Conservation (phyloP, 1,284 basidiomycete genomes). For the Trametes versicolor region DNA sequence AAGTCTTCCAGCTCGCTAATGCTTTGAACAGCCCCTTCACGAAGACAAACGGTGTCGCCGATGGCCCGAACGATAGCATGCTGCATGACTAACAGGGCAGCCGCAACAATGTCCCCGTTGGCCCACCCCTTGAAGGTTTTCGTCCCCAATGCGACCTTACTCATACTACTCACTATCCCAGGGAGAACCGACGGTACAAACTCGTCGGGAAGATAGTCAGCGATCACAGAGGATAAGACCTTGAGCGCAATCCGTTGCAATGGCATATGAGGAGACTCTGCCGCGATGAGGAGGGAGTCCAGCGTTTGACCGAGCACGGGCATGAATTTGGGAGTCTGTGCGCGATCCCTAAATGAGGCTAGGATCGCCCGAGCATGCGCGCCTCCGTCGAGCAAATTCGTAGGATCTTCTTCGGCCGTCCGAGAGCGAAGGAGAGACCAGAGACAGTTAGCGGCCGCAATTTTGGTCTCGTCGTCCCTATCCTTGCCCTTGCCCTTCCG, state of each 20-base stretch:
- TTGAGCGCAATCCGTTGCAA: slow-evolving; percentile 75
- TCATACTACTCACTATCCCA: slow-evolving; percentile 81
- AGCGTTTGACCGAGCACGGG: slow-evolving; percentile 88
- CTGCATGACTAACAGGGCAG: slow-evolving; percentile 66
- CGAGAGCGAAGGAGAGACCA: slow-evolving; percentile 64
- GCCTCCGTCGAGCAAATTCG: slow-evolving; percentile 33
- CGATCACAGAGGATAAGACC: slow-evolving; percentile 65
- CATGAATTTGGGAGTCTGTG: slow-evolving; percentile 62
- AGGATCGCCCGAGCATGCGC: slow-evolving; percentile 45
- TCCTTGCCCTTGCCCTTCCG: slow-evolving; percentile 67
- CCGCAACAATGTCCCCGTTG: slow-evolving; percentile 70
- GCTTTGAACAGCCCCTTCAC: slow-evolving; percentile 64
- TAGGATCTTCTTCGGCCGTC: slow-evolving; percentile 49
- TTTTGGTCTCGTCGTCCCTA: slow-evolving; percentile 82
- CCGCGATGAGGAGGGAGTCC: slow-evolving; percentile 69
- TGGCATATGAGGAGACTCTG: slow-evolving; percentile 62
- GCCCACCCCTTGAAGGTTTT: slow-evolving; percentile 64
- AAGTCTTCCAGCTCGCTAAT: slow-evolving; percentile 70
- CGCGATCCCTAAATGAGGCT: slow-evolving; percentile 55
- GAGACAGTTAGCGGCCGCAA: slow-evolving; percentile 68
- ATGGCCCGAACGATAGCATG: slow-evolving; percentile 64
- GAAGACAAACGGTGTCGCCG: slow-evolving; percentile 71
- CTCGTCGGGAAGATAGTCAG: slow-evolving; percentile 67
- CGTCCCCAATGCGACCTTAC: slow-evolving; percentile 68
- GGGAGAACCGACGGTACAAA: slow-evolving; percentile 82